phyloP scores from a whole-genome alignment of 2,329 filamentous ascomycete species.

The Xylaria sp. region DNA sequence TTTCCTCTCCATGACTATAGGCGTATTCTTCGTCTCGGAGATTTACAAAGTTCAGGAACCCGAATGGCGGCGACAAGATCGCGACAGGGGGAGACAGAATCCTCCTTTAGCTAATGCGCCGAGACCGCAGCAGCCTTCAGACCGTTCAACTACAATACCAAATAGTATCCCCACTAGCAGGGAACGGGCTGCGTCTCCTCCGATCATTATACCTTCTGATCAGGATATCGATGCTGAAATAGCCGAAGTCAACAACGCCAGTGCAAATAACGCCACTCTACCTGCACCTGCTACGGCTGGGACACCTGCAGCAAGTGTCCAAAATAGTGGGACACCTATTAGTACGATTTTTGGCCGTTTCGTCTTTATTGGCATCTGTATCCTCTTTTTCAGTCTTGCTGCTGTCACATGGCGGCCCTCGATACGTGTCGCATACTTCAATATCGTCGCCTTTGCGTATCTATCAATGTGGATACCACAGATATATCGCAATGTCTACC shows the following conservation, averaged over 20 bases:
- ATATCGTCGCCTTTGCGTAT: constrained; percentile 77
- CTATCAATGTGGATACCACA: constrained; percentile 94
- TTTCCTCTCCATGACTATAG: constrained; percentile 68
- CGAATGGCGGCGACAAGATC: constrained; percentile 60
- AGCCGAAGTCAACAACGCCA: constrained; percentile 52
- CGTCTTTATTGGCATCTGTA: constrained; percentile 64
- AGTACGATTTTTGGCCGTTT: constrained; percentile 68
- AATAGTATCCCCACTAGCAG: constrained; percentile 41
- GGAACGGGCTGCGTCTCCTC: constrained; percentile 50
- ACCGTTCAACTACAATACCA: constrained; percentile 38
- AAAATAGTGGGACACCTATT: constrained; percentile 56
- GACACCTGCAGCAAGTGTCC: constrained; percentile 45
- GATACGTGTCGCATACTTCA: constrained; percentile 67
- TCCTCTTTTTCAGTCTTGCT: constrained; percentile 69
- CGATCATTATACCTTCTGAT: constrained; percentile 71
- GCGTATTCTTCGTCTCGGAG: constrained; percentile 68
- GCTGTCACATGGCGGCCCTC: constrained; percentile 70
- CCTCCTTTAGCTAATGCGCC: constrained; percentile 41
- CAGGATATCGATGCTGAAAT: constrained; percentile 73
- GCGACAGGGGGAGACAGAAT: constrained; percentile 49
- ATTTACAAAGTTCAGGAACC: constrained; percentile 71
- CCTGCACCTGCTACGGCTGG: constrained; percentile 47
- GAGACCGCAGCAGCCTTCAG: constrained; percentile 36
- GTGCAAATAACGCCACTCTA: constrained; percentile 45
- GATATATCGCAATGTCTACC: constrained; percentile 87